Percentiles rank a stretch among this genome's conserved stretches.
These are phyloP conservation scores for Albugo candida DNA, from an alignment of 352 stramenopile species.

Conservation along the genomic window DNA sequence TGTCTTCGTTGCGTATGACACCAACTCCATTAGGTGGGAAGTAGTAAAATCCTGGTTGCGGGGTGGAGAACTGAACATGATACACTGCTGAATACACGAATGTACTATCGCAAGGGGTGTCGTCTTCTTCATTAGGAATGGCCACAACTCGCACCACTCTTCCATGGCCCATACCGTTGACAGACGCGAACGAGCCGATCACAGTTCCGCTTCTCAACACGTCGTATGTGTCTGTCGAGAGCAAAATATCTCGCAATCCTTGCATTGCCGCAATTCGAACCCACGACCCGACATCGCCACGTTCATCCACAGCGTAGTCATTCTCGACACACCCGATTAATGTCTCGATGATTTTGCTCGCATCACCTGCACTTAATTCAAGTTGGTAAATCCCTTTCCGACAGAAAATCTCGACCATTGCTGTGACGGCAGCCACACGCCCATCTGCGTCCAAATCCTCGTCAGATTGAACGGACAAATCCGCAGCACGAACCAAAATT, in stretches of 20 bases:
- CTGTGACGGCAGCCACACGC: slow-evolving; percentile 82
- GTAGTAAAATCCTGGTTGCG: slow-evolving; percentile 38
- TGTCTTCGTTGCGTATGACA: slow-evolving; percentile 13
- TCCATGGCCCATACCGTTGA: slow-evolving; percentile 9
- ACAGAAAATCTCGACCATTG: slow-evolving; percentile 77
- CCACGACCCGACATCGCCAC: slow-evolving; percentile 97
- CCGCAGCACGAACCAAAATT: slow-evolving; percentile 22
- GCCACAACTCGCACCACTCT: slow-evolving; percentile 20
- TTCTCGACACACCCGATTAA: slow-evolving; percentile 73
- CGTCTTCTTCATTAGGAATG: slow-evolving; percentile 9
- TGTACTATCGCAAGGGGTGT: slow-evolving; percentile 3
- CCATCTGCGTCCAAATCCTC: slow-evolving; percentile 89
- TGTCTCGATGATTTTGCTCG: slow-evolving; percentile 37
- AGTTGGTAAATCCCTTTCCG: slow-evolving; percentile 6
- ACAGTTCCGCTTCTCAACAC: too few relatives aligned
- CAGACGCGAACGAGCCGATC: too few relatives aligned
- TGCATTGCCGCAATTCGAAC: slow-evolving; percentile 79
- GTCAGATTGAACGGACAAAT: slow-evolving; percentile 20
- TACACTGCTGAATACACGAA: too few relatives aligned
- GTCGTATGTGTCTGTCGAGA: slow-evolving; percentile 1
- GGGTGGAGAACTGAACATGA: too few relatives aligned
- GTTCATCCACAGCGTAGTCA: slow-evolving; percentile 94
- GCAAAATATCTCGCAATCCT: slow-evolving; percentile 68
- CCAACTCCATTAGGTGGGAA: slow-evolving; percentile 37
- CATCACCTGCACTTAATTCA: slow-evolving; percentile 6